phyloP scores from a whole-genome alignment of 345 rosid genomes.

The Kernera saxatilis region DNA sequence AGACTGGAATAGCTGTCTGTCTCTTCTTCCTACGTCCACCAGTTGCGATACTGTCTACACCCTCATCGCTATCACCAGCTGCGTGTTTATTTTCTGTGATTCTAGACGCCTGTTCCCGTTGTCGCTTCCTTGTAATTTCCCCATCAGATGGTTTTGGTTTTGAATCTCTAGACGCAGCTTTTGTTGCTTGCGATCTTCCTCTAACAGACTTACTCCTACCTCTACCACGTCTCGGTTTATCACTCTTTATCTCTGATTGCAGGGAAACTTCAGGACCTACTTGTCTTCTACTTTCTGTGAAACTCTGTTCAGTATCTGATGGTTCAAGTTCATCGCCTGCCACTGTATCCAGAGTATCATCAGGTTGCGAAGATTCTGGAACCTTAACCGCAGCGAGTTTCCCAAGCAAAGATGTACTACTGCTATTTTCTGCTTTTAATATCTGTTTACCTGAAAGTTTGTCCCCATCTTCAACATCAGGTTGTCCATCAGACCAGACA shows the following conservation, averaged over 20 bases:
- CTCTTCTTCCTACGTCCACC: constrained; percentile 64
- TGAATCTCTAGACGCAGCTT: constrained; percentile 56
- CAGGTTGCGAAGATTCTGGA: constrained; percentile 16
- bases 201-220: constrained; percentile 50
- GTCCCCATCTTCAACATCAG: constrained; percentile 39
- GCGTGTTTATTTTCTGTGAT: constrained; percentile 44
- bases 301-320: constrained; percentile 54
- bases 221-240: constrained; percentile 40
- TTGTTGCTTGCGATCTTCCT: constrained; percentile 42
- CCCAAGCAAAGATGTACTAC: constrained; percentile 52
- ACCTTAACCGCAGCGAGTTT: constrained; percentile 41
- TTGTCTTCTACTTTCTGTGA: constrained; percentile 42
- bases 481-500: constrained; percentile 49
- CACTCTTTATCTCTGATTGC: constrained; percentile 46
- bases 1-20: constrained; percentile 38
- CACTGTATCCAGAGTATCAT: constrained; percentile 17
- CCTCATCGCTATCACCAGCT: constrained; percentile 61
- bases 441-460: too few species aligned
- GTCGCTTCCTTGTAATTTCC: constrained; percentile 49
- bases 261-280: constrained; percentile 50
- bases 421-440: constrained; percentile 31
- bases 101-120: constrained; percentile 36
- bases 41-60: constrained; percentile 52
- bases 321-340: constrained; percentile 34
- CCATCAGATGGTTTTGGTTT: constrained; percentile 42